Percentiles rank a stretch among this genome's conserved stretches.
phyloP scores from a whole-genome alignment of 2,329 filamentous ascomycete species.

The Pestalotiopsis sp. region DNA sequence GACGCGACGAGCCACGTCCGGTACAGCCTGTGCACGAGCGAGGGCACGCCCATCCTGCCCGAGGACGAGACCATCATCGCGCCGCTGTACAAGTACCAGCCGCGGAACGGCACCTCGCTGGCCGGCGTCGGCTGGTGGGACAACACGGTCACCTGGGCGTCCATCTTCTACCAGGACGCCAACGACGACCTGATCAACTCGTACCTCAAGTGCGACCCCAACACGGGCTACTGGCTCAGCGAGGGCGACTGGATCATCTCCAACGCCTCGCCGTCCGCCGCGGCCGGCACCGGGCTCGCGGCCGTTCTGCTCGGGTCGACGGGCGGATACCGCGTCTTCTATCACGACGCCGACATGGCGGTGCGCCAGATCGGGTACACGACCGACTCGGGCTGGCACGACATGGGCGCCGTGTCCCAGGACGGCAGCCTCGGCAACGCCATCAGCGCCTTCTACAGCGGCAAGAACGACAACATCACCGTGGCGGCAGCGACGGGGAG shows the following conservation, averaged over 20 bases:
- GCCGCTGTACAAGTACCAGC: slow-evolving; percentile 27
- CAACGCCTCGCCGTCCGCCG: slow-evolving; percentile 23
- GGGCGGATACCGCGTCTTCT: slow-evolving; percentile 40
- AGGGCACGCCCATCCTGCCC: slow-evolving; percentile 35
- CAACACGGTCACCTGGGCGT: slow-evolving; percentile 29
- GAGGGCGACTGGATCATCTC: slow-evolving; percentile 35
- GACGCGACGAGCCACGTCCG: slow-evolving; percentile 34
- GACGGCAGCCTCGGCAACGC: slow-evolving; percentile 30
- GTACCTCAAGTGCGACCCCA: slow-evolving; percentile 35
- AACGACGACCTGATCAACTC: slow-evolving; percentile 33
- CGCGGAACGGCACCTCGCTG: slow-evolving; percentile 36
- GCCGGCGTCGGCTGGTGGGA: slow-evolving; percentile 37
- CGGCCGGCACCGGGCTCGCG: slow-evolving; percentile 32
- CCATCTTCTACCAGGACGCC: slow-evolving; percentile 37
- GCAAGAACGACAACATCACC: slow-evolving; percentile 34
- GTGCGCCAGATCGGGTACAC: slow-evolving; percentile 37
- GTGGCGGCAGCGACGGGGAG: slow-evolving; percentile 35
- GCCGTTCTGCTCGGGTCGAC: slow-evolving; percentile 33
- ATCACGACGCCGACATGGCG: slow-evolving; percentile 33
- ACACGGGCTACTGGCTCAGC: slow-evolving; percentile 33
- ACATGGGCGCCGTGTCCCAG: slow-evolving; percentile 33
- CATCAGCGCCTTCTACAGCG: slow-evolving; percentile 31
- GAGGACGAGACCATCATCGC: slow-evolving; percentile 30
- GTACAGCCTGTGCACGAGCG: slow-evolving; percentile 37
- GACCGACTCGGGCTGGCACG: slow-evolving; percentile 28